Evolutionary conservation across 2,329 filamentous ascomycete species (phyloP).

Genomic region (Dactylellina leptospora): DNA sequence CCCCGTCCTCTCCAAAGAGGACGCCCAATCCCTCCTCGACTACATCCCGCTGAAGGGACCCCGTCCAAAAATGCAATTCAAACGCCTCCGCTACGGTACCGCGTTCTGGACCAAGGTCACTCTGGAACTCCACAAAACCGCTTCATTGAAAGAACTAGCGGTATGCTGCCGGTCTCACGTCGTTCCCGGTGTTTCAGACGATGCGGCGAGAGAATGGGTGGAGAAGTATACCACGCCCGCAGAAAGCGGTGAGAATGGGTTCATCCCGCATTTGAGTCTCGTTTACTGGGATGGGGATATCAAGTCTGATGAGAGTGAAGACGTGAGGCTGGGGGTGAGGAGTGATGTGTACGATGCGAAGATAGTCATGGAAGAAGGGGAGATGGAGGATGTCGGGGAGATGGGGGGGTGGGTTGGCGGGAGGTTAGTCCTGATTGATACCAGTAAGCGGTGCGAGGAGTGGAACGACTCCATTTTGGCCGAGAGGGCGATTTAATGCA

Average conservation of each 20-base stretch:
- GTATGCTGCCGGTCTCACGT: slow-evolving; percentile 50
- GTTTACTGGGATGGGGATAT: slow-evolving; percentile 52
- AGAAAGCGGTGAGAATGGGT: slow-evolving; percentile 53
- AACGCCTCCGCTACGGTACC: slow-evolving; percentile 53
- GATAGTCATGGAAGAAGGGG: slow-evolving; percentile 3
- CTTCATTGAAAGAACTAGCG: slow-evolving; percentile 52
- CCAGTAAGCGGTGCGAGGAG: slow-evolving; percentile 23
- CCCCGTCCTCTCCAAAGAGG: slow-evolving; percentile 21
- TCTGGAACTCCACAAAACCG: slow-evolving; percentile 53
- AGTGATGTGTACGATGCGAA: slow-evolving; percentile 34
- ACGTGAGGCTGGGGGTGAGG: slow-evolving; percentile 9
- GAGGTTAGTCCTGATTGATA: slow-evolving; percentile 38
- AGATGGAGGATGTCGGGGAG: slow-evolving; percentile 15
- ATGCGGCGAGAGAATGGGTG: slow-evolving; percentile 51
- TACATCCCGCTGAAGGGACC: slow-evolving; percentile 20
- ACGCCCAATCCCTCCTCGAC: slow-evolving; percentile 40
- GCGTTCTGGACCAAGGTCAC: slow-evolving; percentile 56
- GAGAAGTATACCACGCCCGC: slow-evolving; percentile 50
- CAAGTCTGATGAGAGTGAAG: not conserved
- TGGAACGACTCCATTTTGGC: slow-evolving; percentile 40
- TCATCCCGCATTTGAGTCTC: slow-evolving; percentile 56
- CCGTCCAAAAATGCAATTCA: slow-evolving; percentile 44
- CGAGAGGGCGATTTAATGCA: slow-evolving; percentile 25
- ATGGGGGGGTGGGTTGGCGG: slow-evolving; percentile 43
- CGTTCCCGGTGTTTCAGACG: slow-evolving; percentile 27